Base-by-base conservation (phyloP, 169 alveolate genomes). In the Eimeria falciformis region DNA sequence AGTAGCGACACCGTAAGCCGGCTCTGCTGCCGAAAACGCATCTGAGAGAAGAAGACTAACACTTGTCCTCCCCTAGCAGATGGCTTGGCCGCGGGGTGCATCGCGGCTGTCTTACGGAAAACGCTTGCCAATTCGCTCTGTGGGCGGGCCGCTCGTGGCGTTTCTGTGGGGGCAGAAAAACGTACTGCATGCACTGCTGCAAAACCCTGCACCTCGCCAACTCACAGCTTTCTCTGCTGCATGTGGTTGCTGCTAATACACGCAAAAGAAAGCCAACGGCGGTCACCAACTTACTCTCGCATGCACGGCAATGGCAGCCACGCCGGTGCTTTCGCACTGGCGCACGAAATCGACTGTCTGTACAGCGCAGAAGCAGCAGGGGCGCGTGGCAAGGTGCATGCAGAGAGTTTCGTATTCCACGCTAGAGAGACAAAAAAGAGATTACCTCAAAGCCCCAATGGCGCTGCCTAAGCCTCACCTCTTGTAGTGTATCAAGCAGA, bases 301-400 rank as follows among this genome's bases (percentile, higher is more conserved):
- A 47, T 92, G 94, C 14, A 92, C 77, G 1, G 92, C 91, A 23
- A 92, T 75, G 33, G 94, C 94, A 12, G 83, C 90, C 25, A 84
- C 56, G 17, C 92, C 92, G 58, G 92, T 53, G 33, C 79, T 47
- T 50, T 92, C 92, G 79, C 94, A 92, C 75, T 56, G 23, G 18
- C 84, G 82, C 53, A 90, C 92, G 78, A 71, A 92, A 65, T 92
- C 94, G 56, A 82, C 71, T 12, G 94, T 92, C 94, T 92, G 89
- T 7, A 43, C 25, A 45, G 3, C 29, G 29, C 75, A 66, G 53
- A 56, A 3, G 82, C 84, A 85, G 82, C 40, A 33, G 40, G 40
- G 40, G 40, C 2, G 40, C 40, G 40, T 27, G 43, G 40, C 11
- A 18, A 23, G 65, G 0, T 1, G 69, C 50, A 0, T 14, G 86